Evolutionary conservation across 257 asterid species (phyloP).

Genomic region (Paraleonurus japonicus): DNA sequence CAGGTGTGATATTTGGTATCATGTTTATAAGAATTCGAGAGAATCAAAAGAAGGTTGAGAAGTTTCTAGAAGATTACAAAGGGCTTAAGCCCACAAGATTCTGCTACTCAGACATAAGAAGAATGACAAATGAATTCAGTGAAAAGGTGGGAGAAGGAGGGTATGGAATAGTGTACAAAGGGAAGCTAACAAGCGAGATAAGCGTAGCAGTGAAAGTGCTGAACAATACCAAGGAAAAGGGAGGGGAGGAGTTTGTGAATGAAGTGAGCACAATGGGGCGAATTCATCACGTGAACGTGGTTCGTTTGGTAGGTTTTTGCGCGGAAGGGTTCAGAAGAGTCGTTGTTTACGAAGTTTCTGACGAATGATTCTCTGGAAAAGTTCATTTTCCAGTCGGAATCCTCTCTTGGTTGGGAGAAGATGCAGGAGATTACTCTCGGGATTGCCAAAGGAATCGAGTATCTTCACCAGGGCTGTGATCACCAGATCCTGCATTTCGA

Average conservation of each 20-base stretch:
- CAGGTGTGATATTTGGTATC: slow-evolving; percentile 4
- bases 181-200: slow-evolving; percentile 37
- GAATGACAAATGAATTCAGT: slow-evolving; percentile 35
- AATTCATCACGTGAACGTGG: slow-evolving; percentile 43
- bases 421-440: slow-evolving; percentile 19
- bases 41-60: slow-evolving; percentile 36
- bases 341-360: slow-evolving; percentile 38
- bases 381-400: slow-evolving; percentile 25
- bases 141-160: slow-evolving; percentile 49
- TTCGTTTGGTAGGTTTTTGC: slow-evolving; percentile 41
- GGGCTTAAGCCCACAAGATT: slow-evolving; percentile 43
- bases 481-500: slow-evolving; percentile 27
- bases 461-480: slow-evolving; percentile 25
- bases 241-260: slow-evolving; percentile 43
- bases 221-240: slow-evolving; percentile 33
- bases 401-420: slow-evolving; percentile 20
- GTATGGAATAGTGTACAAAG: slow-evolving; percentile 41
- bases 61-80: slow-evolving; percentile 34
- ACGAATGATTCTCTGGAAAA: slow-evolving; percentile 41
- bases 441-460: slow-evolving; percentile 24
- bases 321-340: slow-evolving; percentile 42
- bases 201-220: slow-evolving; percentile 41
- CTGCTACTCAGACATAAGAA: slow-evolving; percentile 41
- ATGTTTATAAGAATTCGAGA: slow-evolving; percentile 15
- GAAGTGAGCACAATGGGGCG: slow-evolving; percentile 44